A percentile compares a stretch with the other conserved stretches of the same genome.
Conservation (phyloP, 2,329 filamentous ascomycete genomes). For the Apiospora koreana region DNA sequence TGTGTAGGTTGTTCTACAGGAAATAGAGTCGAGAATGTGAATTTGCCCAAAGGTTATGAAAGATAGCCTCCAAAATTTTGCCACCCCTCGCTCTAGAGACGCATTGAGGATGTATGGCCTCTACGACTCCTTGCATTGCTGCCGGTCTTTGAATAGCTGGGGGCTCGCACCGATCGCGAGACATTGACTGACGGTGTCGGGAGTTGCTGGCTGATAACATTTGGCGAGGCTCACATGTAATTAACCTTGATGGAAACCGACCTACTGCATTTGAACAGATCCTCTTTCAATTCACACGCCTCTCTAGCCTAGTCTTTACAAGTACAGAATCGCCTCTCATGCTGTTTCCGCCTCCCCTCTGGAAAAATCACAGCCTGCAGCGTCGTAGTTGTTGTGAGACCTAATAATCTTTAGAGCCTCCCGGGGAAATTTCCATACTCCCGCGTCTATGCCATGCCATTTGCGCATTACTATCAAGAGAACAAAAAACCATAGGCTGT, state of each 20-base stretch:
- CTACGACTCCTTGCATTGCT: too few species aligned
- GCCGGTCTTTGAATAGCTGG: not conserved
- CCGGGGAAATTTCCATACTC: conserved; percentile 8
- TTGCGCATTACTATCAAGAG: conserved; percentile 5
- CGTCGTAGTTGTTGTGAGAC: not conserved
- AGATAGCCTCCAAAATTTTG: too few species aligned
- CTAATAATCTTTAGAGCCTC: not conserved
- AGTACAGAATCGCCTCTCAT: conserved; percentile 10
- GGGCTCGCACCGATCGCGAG: not conserved
- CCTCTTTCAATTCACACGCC: conserved; percentile 6
- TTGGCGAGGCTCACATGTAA: not conserved
- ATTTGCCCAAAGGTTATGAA: too few species aligned
- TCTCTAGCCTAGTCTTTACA: conserved; percentile 13
- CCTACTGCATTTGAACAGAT: not conserved
- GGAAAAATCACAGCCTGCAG: not conserved
- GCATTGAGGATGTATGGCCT: too few species aligned
- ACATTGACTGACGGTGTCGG: not conserved
- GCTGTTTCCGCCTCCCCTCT: not conserved
- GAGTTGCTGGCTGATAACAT: not conserved
- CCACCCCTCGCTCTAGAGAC: too few species aligned
- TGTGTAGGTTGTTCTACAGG: too few species aligned
- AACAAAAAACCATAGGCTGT: conserved; percentile 9
- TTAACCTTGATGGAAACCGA: not conserved
- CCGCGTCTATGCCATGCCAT: conserved; percentile 12
- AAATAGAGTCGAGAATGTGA: too few species aligned